phyloP scores from a whole-genome alignment of 805 yeast species.

The Ogataea trehalophila region DNA sequence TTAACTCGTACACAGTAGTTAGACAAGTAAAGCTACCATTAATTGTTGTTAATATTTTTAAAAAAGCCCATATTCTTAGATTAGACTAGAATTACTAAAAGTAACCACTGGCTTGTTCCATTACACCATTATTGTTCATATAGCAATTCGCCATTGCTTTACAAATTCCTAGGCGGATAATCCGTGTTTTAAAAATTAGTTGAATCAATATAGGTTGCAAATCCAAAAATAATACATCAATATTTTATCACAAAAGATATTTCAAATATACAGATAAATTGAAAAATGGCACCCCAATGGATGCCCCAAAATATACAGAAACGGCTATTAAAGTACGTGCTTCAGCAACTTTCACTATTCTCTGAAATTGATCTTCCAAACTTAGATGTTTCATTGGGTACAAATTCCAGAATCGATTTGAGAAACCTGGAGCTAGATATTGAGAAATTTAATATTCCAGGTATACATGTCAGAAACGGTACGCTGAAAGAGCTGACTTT shows the following conservation, averaged over 20 bases:
- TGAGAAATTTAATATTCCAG: constrained; percentile 63
- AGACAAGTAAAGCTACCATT: no score
- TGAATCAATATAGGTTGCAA: no score
- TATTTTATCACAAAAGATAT: neutral
- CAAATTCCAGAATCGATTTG: constrained; percentile 43
- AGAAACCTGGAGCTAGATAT: constrained; percentile 68
- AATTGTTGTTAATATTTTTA: no score
- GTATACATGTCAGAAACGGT: constrained; percentile 59
- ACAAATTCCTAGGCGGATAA: no score
- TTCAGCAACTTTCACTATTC: constrained; percentile 76
- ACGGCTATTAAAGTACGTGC: constrained; percentile 70
- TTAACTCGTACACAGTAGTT: no score
- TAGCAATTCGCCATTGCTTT: no score
- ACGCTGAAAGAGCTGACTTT: constrained; percentile 49
- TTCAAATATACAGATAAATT: neutral
- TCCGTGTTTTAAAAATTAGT: no score
- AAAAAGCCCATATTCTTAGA: no score
- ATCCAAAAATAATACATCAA: no score
- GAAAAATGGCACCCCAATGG: constrained; percentile 46
- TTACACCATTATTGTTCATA: no score
- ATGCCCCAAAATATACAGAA: constrained; percentile 83
- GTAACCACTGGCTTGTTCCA: no score
- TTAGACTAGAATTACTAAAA: no score
- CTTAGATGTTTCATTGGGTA: constrained; percentile 71
- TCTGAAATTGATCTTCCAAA: constrained; percentile 73